Conservation (phyloP, 805 yeast genomes). For the Candida gorgasii region DNA sequence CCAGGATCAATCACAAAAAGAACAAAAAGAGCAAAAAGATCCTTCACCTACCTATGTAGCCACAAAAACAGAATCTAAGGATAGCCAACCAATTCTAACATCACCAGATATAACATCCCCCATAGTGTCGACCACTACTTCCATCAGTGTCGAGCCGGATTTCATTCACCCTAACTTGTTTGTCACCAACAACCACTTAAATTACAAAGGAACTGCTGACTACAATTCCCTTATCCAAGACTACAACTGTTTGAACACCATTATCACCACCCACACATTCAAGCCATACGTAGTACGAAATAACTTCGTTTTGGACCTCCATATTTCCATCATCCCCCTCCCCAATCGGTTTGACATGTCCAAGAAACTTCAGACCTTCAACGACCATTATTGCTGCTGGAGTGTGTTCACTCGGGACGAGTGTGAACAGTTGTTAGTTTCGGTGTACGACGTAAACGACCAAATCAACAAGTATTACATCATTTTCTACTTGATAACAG, state of each 20-base stretch:
- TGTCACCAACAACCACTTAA: not conserved
- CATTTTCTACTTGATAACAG: constrained; percentile 39
- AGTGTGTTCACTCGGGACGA: not conserved
- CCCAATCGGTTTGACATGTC: not conserved
- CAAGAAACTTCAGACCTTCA: not conserved
- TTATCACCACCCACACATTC: not conserved
- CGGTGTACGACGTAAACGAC: constrained; percentile 7
- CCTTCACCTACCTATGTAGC: no score
- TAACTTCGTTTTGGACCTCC: not conserved
- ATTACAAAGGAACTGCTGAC: not conserved
- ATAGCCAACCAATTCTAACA: no score
- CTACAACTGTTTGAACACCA: constrained; percentile 3
- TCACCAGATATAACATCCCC: no score
- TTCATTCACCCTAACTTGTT: not conserved
- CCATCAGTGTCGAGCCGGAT: no score
- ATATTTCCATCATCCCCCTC: not conserved
- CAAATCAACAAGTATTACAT: constrained; percentile 17
- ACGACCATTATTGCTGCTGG: constrained; percentile 5
- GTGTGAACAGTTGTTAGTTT: not conserved
- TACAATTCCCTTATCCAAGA: constrained; percentile 1
- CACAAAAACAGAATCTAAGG: no score
- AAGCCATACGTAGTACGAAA: not conserved
- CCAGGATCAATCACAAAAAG: no score
- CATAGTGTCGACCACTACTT: no score
- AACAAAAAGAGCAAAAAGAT: no score